These are phyloP conservation scores for Macaranga tanarius DNA, from an alignment of 441 rosid genomes.

Conservation along the genomic window DNA sequence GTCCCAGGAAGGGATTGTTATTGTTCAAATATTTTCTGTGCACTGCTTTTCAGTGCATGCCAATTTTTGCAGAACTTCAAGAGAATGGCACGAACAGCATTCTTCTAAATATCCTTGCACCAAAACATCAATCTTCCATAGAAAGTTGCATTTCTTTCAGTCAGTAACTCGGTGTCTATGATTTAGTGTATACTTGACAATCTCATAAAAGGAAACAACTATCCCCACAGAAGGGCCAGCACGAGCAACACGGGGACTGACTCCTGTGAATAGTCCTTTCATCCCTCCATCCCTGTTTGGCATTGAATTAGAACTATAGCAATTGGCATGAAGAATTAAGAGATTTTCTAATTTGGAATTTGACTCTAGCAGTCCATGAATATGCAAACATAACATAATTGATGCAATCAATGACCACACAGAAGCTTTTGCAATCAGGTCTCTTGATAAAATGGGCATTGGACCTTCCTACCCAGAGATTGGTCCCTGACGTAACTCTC, in stretches of 20 bases:
- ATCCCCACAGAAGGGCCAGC: conserved; percentile 98
- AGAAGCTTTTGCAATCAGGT: background rate
- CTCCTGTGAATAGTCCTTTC: conserved; percentile 81
- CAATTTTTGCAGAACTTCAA: background rate
- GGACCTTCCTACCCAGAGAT: background rate
- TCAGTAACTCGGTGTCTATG: conserved; percentile 23
- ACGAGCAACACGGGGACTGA: conserved; percentile 84
- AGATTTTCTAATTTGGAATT: background rate
- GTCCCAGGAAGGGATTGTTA: background rate
- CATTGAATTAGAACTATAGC: background rate
- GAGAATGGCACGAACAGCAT: background rate
- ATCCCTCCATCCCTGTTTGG: conserved; percentile 68
- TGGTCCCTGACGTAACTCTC: background rate
- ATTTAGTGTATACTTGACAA: conserved; percentile 68
- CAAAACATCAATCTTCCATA: background rate
- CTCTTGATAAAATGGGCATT: background rate
- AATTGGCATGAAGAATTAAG: background rate
- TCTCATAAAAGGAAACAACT: conserved; percentile 90
- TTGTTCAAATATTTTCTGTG: background rate
- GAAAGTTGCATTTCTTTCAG: background rate
- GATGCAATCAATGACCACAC: background rate
- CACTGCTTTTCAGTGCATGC: background rate
- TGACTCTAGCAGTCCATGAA: background rate
- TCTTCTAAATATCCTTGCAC: background rate
- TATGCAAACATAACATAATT: background rate